Conservation (phyloP, 768 basidiomycete genomes). For the Mycena amicta region DNA sequence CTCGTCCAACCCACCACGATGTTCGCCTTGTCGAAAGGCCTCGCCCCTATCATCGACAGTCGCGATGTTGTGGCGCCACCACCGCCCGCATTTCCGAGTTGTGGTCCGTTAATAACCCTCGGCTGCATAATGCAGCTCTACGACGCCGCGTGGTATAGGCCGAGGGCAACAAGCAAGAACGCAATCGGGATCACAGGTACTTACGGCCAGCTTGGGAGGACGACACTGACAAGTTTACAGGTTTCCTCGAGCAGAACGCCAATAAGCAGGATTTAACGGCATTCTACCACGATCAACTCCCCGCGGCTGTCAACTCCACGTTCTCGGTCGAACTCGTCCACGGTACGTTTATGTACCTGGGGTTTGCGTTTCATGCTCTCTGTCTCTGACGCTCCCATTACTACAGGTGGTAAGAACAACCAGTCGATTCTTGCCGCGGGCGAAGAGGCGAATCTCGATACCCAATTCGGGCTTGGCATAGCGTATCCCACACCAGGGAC, state of each 20-base stretch:
- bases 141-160: conserved; percentile 49
- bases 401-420: conserved; percentile 62
- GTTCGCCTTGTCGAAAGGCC: conserved; percentile 51
- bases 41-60: conserved; percentile 14
- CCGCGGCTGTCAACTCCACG: conserved; percentile 49
- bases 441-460: conserved; percentile 66
- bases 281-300: conserved; percentile 53
- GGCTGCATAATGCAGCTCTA: conserved; percentile 58
- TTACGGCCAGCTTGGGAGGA: no score
- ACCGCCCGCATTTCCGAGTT: conserved; percentile 49
- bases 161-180: conserved; percentile 46
- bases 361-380: conserved; percentile 2
- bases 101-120: conserved; percentile 53
- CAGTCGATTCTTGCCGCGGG: conserved; percentile 59
- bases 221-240: conserved; percentile 15
- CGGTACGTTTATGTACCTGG: conserved; percentile 37
- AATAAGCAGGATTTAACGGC: conserved; percentile 53
- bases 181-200: conserved; percentile 49
- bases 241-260: conserved; percentile 56
- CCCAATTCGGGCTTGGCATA: conserved; percentile 68
- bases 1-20: conserved; percentile 74
- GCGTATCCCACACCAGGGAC: conserved; percentile 60
- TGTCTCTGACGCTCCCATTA: conserved; percentile 16
- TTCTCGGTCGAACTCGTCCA: conserved; percentile 59
- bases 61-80: conserved; percentile 26